These are phyloP conservation scores for Phallus indusiatus DNA, from an alignment of 768 basidiomycete genomes.

Conservation along the genomic window DNA sequence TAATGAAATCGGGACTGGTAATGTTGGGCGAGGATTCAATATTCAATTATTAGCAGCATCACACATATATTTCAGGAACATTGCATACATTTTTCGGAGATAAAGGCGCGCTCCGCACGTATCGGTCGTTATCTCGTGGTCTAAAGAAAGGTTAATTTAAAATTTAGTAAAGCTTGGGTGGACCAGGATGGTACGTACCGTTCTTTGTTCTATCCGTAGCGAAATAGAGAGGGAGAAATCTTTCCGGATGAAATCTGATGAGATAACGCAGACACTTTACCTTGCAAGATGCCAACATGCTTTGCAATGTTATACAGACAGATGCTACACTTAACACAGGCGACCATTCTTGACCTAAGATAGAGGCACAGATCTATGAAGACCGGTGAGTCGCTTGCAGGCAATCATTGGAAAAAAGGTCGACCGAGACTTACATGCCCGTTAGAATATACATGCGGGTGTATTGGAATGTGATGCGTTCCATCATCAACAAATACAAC, in stretches of 20 bases:
- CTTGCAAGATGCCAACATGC: slow-evolving; percentile 91
- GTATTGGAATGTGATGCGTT: slow-evolving; percentile 56
- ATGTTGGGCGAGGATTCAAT: neutral
- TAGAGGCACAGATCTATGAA: slow-evolving; percentile 76
- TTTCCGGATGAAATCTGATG: neutral
- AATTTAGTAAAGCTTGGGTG: neutral
- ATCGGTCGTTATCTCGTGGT: slow-evolving; percentile 77
- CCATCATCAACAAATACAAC: slow-evolving; percentile 75
- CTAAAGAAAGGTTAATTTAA: slow-evolving; percentile 26
- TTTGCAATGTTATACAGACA: slow-evolving; percentile 80
- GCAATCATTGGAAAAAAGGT: slow-evolving; percentile 7
- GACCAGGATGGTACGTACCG: slow-evolving; percentile 34
- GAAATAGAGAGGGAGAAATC: neutral
- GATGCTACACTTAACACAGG: slow-evolving; percentile 78
- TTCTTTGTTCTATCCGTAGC: slow-evolving; percentile 34
- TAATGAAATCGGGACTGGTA: slow-evolving; percentile 70
- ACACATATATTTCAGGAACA: neutral
- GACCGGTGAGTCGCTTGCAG: neutral
- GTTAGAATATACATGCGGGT: slow-evolving; percentile 85
- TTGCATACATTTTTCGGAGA: slow-evolving; percentile 75
- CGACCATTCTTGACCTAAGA: slow-evolving; percentile 84
- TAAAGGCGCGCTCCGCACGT: slow-evolving; percentile 66
- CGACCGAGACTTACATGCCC: slow-evolving; percentile 51
- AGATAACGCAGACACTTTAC: slow-evolving; percentile 28
- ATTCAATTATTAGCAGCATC: neutral